Evolutionary conservation across 2,329 filamentous ascomycete genomes (phyloP).

Genomic region (Fusarium citri): DNA sequence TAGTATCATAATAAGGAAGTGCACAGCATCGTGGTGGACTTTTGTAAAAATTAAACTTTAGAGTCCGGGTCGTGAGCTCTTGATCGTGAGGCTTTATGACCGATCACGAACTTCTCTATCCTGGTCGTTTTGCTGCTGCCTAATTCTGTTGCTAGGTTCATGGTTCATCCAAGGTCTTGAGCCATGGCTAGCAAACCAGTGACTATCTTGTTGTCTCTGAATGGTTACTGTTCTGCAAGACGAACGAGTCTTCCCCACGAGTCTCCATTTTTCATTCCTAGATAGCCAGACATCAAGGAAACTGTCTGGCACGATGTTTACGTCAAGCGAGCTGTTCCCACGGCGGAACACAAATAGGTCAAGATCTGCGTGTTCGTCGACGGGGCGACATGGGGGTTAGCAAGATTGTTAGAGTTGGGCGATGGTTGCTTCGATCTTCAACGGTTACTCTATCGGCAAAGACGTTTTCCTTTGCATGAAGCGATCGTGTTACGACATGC

Average conservation of each 20-base stretch:
- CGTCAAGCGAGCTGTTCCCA: neutral
- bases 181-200: neutral
- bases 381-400: neutral
- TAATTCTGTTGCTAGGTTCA: conserved; percentile 16
- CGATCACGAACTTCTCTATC: neutral
- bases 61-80: neutral
- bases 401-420: neutral
- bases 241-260: neutral
- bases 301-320: neutral
- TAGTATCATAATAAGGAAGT: neutral
- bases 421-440: neutral
- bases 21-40: neutral
- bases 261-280: neutral
- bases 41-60: neutral
- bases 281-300: neutral
- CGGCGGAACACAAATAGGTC: conserved; percentile 7
- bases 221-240: neutral
- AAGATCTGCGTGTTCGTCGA: conserved; percentile 13
- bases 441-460: neutral
- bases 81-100: neutral
- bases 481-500: conserved; percentile 6
- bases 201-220: neutral
- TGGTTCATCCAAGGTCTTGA: neutral
- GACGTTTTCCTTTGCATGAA: neutral
- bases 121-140: conserved; percentile 35